Evolutionary conservation across 495 filamentous ascomycete genomes (phyloP).

Genomic region (Trichocladium uniseriatum): DNA sequence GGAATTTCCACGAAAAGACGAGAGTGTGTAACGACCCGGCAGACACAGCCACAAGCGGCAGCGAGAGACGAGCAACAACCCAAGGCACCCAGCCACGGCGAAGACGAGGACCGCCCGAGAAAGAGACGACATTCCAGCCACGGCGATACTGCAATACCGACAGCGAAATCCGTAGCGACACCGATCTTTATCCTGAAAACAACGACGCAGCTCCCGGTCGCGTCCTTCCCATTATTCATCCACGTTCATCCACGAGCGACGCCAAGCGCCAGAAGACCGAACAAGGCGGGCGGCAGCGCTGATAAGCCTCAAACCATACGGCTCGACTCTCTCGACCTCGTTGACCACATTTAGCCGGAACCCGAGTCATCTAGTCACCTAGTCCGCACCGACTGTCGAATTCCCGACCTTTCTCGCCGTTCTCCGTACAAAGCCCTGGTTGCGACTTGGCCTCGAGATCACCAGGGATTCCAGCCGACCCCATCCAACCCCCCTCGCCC

Average conservation of each 20-base stretch:
- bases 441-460: slow-evolving; percentile 1
- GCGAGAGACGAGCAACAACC: not conserved
- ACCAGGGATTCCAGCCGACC: slow-evolving; percentile 3
- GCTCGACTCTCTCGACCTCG: not conserved
- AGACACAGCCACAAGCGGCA: not conserved
- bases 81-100: not conserved
- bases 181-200: too few species aligned
- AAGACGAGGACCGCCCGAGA: too few species aligned
- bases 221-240: too few species aligned
- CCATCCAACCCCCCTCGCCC: slow-evolving; percentile 9
- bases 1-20: not conserved
- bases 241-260: not conserved
- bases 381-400: not conserved
- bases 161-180: too few species aligned
- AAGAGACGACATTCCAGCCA: too few species aligned
- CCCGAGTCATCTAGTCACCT: not conserved
- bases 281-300: too few species aligned
- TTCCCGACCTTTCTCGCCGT: not conserved
- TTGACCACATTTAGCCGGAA: too few species aligned
- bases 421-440: not conserved
- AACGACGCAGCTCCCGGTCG: too few species aligned
- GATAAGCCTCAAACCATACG: not conserved
- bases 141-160: too few species aligned
- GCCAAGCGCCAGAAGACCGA: not conserved
- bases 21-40: not conserved